Conservation (phyloP, 2,329 filamentous ascomycete species). For the Colletotrichum scovillei region DNA sequence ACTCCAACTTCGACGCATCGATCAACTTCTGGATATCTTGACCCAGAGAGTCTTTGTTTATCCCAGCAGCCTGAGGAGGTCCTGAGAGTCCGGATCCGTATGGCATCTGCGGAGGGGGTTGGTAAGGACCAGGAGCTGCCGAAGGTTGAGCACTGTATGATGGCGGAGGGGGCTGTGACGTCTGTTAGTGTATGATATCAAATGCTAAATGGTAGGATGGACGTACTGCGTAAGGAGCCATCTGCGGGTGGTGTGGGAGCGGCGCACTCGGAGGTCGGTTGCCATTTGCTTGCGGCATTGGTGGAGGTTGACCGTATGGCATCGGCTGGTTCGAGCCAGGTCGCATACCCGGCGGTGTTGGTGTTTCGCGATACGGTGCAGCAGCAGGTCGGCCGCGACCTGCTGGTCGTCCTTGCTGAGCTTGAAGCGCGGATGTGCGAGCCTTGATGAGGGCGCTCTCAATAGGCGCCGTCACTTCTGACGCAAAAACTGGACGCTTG, state of each 20-base stretch:
- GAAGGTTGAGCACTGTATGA: slow-evolving; percentile 51
- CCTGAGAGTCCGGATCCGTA: slow-evolving; percentile 49
- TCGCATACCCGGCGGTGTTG: slow-evolving; percentile 74
- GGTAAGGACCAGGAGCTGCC: slow-evolving; percentile 52
- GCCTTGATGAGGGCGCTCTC: slow-evolving; percentile 95
- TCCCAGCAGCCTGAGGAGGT: slow-evolving; percentile 48
- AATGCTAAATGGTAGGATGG: background rate
- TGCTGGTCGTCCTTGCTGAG: slow-evolving; percentile 56
- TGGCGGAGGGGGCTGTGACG: slow-evolving; percentile 47
- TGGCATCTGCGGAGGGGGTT: slow-evolving; percentile 52
- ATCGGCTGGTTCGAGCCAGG: slow-evolving; percentile 46
- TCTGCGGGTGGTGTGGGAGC: slow-evolving; percentile 30
- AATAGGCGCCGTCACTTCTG: slow-evolving; percentile 88
- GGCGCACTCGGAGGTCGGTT: slow-evolving; percentile 37
- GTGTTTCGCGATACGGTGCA: slow-evolving; percentile 76
- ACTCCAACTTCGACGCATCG: slow-evolving; percentile 76
- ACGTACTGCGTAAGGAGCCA: slow-evolving; percentile 32
- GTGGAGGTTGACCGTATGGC: slow-evolving; percentile 50
- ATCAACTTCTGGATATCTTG: slow-evolving; percentile 86
- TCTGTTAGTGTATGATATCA: background rate
- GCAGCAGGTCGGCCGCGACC: slow-evolving; percentile 27
- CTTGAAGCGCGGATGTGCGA: slow-evolving; percentile 62
- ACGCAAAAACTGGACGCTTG: slow-evolving; percentile 89
- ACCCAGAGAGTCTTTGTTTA: slow-evolving; percentile 80
- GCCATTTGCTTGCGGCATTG: slow-evolving; percentile 47